Conservation (phyloP, 805 yeast genomes). For the Wickerhamomyces bovis region DNA sequence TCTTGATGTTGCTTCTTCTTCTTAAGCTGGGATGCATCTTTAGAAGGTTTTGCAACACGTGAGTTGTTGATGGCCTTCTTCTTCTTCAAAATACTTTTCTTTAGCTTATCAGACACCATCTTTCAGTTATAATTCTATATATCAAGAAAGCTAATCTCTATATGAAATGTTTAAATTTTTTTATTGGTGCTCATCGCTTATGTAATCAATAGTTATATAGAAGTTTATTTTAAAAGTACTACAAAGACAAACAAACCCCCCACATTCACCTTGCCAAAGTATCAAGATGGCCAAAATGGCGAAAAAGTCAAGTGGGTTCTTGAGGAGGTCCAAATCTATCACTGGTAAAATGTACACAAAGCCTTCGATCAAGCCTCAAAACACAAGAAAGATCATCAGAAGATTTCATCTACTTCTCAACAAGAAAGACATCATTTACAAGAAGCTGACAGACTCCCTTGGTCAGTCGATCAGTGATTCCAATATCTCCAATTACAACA, state of each 20-base stretch:
- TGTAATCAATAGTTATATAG: background rate
- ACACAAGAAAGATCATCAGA: conserved; percentile 71
- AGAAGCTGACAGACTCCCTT: conserved; percentile 23
- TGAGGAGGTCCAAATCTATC: conserved; percentile 19
- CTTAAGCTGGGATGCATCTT: background rate
- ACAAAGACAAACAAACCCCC: background rate
- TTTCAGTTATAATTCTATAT: background rate
- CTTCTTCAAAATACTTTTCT: conserved; percentile 6
- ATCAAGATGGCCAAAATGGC: background rate
- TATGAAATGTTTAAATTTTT: conserved; percentile 3
- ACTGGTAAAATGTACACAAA: conserved; percentile 27
- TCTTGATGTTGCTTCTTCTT: background rate
- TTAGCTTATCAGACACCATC: conserved; percentile 11
- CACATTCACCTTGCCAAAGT: background rate
- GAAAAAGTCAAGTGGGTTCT: conserved; percentile 8
- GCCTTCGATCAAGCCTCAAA: conserved; percentile 58
- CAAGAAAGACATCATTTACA: conserved; percentile 38
- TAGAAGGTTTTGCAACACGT: conserved; percentile 7
- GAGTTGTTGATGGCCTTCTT: conserved; percentile 4
- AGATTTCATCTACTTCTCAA: conserved; percentile 69
- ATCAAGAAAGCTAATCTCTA: background rate
- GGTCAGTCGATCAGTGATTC: conserved; percentile 19
- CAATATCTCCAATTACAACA: conserved; percentile 16
- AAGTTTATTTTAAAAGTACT: background rate
- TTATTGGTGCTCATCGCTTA: conserved; percentile 13